phyloP scores from a whole-genome alignment of 257 asterid genomes.

The Solanum pennellii region DNA sequence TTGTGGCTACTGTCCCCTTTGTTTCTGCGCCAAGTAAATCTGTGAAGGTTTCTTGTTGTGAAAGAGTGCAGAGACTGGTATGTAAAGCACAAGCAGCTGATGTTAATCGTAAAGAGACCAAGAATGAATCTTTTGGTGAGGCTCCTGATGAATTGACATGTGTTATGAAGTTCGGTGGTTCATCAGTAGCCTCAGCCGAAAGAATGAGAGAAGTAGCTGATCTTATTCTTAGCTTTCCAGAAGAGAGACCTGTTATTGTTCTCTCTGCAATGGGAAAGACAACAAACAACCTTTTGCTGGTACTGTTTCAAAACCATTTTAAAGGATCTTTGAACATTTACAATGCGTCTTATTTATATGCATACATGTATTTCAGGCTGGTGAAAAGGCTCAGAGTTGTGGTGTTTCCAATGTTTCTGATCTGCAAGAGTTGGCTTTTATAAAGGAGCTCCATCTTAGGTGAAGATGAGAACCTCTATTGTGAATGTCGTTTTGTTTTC shows the following conservation, averaged over 20 bases:
- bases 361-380: conserved; percentile 37
- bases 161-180: conserved; percentile 87
- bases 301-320: neutral
- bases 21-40: conserved; percentile 15
- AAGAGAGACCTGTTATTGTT: conserved; percentile 69
- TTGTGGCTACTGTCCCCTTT: neutral
- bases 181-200: conserved; percentile 63
- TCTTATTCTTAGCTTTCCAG: conserved; percentile 63
- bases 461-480: neutral
- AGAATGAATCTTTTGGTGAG: conserved; percentile 15
- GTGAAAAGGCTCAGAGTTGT: conserved; percentile 77
- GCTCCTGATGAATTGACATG: conserved; percentile 24
- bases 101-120: conserved; percentile 20
- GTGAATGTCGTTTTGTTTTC: neutral
- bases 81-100: conserved; percentile 27
- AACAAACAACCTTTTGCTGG: conserved; percentile 58
- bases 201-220: conserved; percentile 68
- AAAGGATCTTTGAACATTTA: neutral
- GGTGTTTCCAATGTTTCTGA: conserved; percentile 66
- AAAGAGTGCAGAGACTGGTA: conserved; percentile 9
- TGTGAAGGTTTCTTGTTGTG: conserved; percentile 7
- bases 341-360: neutral
- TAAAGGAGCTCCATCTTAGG: conserved; percentile 69
- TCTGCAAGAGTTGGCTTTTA: conserved; percentile 47
- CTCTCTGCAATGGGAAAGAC: conserved; percentile 92